These are phyloP conservation scores for Backusella macrospora DNA, from an alignment of 192 early-diverging fungal species.

Conservation along the genomic window DNA sequence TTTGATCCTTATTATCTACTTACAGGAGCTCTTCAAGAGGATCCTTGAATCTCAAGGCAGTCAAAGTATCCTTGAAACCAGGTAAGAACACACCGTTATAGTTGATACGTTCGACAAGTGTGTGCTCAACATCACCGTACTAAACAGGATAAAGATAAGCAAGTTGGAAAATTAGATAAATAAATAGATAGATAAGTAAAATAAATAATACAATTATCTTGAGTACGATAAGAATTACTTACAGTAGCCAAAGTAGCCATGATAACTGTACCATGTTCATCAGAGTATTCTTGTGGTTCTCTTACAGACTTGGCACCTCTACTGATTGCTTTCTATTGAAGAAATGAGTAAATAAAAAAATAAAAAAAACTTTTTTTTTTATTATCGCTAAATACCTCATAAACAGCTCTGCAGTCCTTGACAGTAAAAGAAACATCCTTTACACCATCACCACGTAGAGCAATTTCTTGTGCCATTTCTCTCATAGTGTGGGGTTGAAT, in stretches of 20 bases:
- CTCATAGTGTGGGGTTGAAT: constrained; percentile 77
- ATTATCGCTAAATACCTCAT: constrained; percentile 31
- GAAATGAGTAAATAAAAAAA: background rate
- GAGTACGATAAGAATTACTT: constrained; percentile 25
- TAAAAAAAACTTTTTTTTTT: constrained; percentile 5
- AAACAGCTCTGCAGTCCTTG: constrained; percentile 80
- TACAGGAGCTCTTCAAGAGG: constrained; percentile 63
- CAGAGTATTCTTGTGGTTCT: constrained; percentile 79
- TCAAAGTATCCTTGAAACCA: constrained; percentile 55
- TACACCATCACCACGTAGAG: constrained; percentile 90
- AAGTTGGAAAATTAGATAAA: background rate
- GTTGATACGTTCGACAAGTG: constrained; percentile 80
- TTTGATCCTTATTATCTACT: constrained; percentile 1
- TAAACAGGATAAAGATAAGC: constrained; percentile 30
- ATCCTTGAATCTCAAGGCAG: constrained; percentile 43
- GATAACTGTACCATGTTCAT: constrained; percentile 85
- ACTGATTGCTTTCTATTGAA: constrained; percentile 66
- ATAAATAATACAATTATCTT: constrained; percentile 14
- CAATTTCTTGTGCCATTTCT: constrained; percentile 68
- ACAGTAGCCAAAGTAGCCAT: constrained; percentile 90
- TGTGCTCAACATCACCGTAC: constrained; percentile 97
- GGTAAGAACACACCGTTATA: constrained; percentile 93
- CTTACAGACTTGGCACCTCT: constrained; percentile 83
- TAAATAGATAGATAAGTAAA: background rate
- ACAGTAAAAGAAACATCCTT: constrained; percentile 96